Evolutionary conservation across 129 eudicot species (phyloP), one percentile per base, ranked within the genome.

Genomic region (Centrapalus pauciflorus): DNA sequence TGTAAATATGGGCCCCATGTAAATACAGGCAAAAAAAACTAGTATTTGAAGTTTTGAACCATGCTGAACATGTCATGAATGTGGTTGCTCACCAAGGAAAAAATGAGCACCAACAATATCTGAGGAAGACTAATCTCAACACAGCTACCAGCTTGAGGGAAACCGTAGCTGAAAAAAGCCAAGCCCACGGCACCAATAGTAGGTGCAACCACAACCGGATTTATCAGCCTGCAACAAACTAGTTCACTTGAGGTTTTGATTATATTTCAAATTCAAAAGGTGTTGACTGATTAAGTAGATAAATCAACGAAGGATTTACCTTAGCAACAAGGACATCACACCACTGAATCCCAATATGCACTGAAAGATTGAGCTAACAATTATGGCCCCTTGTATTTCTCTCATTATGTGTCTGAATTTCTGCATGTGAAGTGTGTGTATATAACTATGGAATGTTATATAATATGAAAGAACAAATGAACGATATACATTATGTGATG

Each of bases 81-180:
- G 34, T 38, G 45, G 45, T 50, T 51, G 32, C 95, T 86, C 72
- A 93, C 99, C 89, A 93, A 79, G 70, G 96, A 77, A 80, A 93
- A 93, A 34, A 93, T 62, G 49, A 93, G 95, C 71, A 93, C 76
- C 70, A 93, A 80, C 27, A 89, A 25, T 77, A 93, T 84, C 63
- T 81, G 87, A 40, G 99, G 99, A 76, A 93, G 76, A 81, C 99
- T 89, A 49, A 93, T 84, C 78, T 88, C 96, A 21, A 89, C 81
- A 45, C 99, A 93, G 55, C 78, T 87, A 78, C 99, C 96, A 20
- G 99, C 99, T 72, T 86, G 99, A 67, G 99, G 96, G 68, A 93
- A 93, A 74, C 95, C 96, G 35, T 83, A 89, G 85, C 95, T 84
- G 66, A 93, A 84, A 79, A 89, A 93, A 24, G 99, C 92, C 57